Evolutionary conservation across 176 grass and related monocot species (phyloP).

Genomic region (Oryza longistaminata): DNA sequence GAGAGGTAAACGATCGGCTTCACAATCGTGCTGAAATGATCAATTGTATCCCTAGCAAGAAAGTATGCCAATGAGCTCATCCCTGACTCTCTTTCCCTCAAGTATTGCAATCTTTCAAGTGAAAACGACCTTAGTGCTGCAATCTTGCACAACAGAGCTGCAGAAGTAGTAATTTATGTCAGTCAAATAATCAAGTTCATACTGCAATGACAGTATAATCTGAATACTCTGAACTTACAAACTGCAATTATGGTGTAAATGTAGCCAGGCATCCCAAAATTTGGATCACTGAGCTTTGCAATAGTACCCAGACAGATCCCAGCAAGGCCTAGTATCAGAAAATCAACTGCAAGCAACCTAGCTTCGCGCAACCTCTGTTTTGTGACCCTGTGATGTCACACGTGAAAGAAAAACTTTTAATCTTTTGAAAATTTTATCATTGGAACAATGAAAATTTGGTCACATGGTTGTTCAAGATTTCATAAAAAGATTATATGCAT

Average conservation of each 20-base stretch:
- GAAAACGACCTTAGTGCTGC: slow-evolving; percentile 74
- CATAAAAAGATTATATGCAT: neutral
- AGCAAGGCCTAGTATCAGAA: slow-evolving; percentile 88
- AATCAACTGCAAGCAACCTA: slow-evolving; percentile 78
- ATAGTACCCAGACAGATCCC: slow-evolving; percentile 89
- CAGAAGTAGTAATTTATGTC: slow-evolving; percentile 5
- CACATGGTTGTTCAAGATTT: neutral
- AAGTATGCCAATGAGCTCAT: slow-evolving; percentile 86
- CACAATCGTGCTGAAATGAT: slow-evolving; percentile 77
- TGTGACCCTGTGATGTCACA: slow-evolving; percentile 56
- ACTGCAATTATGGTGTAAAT: slow-evolving; percentile 90
- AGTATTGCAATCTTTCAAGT: slow-evolving; percentile 66
- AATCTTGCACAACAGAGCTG: slow-evolving; percentile 90
- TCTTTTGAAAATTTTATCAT: neutral
- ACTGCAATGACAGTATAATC: neutral
- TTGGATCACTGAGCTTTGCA: slow-evolving; percentile 61
- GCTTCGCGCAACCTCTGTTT: slow-evolving; percentile 87
- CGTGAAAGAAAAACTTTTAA: slow-evolving; percentile 18
- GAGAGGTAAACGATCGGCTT: slow-evolving; percentile 84
- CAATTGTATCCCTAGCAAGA: slow-evolving; percentile 75
- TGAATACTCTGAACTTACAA: slow-evolving; percentile 62
- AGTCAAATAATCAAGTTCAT: neutral
- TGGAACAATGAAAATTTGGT: neutral
- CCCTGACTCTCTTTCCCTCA: slow-evolving; percentile 74
- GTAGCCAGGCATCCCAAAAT: slow-evolving; percentile 85